Conservation (phyloP, 2,329 filamentous ascomycete species). For the Colletotrichum cereale region DNA sequence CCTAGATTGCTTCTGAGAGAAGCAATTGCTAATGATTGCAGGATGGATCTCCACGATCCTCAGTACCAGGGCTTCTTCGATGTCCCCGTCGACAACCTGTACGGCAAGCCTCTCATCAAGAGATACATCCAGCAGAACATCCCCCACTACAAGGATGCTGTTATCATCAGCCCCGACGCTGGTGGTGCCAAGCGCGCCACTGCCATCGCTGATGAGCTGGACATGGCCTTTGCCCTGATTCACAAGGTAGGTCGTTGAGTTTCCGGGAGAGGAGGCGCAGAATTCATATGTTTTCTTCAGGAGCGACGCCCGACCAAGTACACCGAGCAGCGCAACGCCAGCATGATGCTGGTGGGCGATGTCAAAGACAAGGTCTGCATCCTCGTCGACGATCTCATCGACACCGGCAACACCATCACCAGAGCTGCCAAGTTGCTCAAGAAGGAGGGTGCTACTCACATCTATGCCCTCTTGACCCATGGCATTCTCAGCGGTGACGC, state of each 20-base stretch:
- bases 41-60: constrained; percentile 93
- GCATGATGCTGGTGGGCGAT: constrained; percentile 95
- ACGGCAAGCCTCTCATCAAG: constrained; percentile 81
- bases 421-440: constrained; percentile 96
- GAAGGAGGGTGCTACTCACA: constrained; percentile 90
- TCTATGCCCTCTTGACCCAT: constrained; percentile 94
- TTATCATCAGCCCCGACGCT: constrained; percentile 96
- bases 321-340: constrained; percentile 88
- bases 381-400: constrained; percentile 92
- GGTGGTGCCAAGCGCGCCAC: constrained; percentile 97
- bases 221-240: constrained; percentile 96
- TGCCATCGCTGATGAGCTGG: constrained; percentile 91
- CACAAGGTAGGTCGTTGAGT: constrained; percentile 80
- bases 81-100: constrained; percentile 97
- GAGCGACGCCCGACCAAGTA: constrained; percentile 91
- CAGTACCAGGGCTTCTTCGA: constrained; percentile 99
- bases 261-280: neutral
- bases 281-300: constrained; percentile 56
- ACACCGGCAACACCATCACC: constrained; percentile 97
- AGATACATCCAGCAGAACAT: constrained; percentile 84
- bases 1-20: constrained; percentile 30
- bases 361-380: constrained; percentile 86
- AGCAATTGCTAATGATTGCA: constrained; percentile 44
- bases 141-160: constrained; percentile 84
- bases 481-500: constrained; percentile 96